A percentile compares a stretch with the other conserved stretches of the same genome.
These are phyloP conservation scores for Hymenoscyphus repandus DNA, from an alignment of 2,329 filamentous ascomycete genomes.

Conservation along the genomic window DNA sequence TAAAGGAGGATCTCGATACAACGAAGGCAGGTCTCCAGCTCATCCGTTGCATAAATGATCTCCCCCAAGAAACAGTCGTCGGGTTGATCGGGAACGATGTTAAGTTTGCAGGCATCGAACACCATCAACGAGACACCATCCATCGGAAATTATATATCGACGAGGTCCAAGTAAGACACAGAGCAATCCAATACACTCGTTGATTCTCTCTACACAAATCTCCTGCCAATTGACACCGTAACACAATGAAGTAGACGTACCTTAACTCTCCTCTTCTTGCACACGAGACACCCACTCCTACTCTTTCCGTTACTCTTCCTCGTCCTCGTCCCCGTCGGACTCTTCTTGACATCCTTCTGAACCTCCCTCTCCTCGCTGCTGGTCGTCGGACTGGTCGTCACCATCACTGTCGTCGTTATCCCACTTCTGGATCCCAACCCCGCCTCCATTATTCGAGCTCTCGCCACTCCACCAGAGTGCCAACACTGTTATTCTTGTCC, in stretches of 20 bases:
- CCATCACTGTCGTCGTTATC: neutral
- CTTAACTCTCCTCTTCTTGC: conserved; percentile 15
- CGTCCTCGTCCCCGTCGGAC: neutral
- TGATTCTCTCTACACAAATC: neutral
- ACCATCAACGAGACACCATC: neutral
- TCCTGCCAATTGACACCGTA: neutral
- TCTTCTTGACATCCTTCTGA: neutral
- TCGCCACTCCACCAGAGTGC: too few species aligned
- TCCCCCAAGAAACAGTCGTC: neutral
- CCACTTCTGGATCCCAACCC: neutral
- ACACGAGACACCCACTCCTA: conserved; percentile 11
- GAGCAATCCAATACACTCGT: neutral
- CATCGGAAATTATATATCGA: neutral
- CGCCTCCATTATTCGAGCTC: too few species aligned
- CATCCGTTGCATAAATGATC: too few species aligned
- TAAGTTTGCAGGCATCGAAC: neutral
- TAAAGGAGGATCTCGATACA: neutral
- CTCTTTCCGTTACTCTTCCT: conserved; percentile 11
- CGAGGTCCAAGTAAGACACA: too few species aligned
- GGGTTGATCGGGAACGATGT: too few species aligned
- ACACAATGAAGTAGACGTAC: conserved; percentile 1
- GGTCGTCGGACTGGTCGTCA: neutral
- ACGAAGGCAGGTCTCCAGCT: neutral
- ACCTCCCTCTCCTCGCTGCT: neutral
- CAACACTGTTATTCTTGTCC: too few species aligned